Base-by-base conservation (phyloP, 441 rosid species). In the Euphorbia corollata region DNA sequence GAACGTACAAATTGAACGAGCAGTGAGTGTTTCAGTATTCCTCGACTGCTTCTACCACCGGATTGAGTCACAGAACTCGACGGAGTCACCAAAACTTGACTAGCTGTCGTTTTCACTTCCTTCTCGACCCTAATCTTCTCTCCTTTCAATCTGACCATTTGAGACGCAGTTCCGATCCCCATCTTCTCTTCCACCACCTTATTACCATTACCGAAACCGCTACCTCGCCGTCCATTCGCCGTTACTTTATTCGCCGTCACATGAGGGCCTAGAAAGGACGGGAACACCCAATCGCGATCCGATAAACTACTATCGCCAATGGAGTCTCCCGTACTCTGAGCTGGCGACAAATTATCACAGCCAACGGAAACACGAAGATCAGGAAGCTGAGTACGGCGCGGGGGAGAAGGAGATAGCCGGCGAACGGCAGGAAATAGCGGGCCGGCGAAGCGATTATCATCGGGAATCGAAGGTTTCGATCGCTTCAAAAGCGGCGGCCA, bases 241-340 rank as follows among this genome's bases (percentile, higher is more conserved):
- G 78, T 65, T 60, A 74, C 72, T 48, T 84, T 79, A 69, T 72
- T 76, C 20, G 84, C 74, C 7, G 79, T 80, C 63, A 75, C 81
- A 59, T 85, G 84, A 0, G 85, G 76, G 34, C 93, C 87, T 23
- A 85, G 82, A 61, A 82, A 87, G 13, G 86, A 79, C n/a, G 88
- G 90, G 68, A 74, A 85, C 69, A 87, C 76, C 90, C 88, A 85
- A 65, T 85, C 93, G 60, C 90, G 76, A 32, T 68, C 85, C 27
- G 80, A 75, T 47, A 78, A 80, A 58, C 73, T 67, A 55, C 23
- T 57, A 4, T 57, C 56, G 9, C 18, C 10, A 30, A 43, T 61
- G 50, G n/a, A 27, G 15, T 30, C 64, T 39, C 23, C 15, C 4
- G 48, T 62, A 41, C 23, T 16, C 56, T 8, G 38, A 61, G 61